Evolutionary conservation across 768 basidiomycete species (phyloP), one percentile per base, ranked within the genome.

Genomic region (Tricholoma furcatifolium): DNA sequence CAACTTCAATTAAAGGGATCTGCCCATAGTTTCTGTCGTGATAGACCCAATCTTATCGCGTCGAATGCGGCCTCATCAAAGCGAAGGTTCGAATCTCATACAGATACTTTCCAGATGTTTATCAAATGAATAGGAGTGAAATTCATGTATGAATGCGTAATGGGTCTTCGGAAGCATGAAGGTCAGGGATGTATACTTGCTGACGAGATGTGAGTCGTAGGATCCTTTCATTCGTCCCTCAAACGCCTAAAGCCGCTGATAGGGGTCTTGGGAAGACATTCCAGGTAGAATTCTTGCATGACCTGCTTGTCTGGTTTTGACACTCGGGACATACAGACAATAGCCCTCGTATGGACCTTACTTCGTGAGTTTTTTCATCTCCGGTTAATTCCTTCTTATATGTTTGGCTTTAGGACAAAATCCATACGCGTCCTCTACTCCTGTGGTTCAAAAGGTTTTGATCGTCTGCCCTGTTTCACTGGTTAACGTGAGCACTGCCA

Each of bases 221-320:
- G 49, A 6, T 42, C n/a, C 15, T 43, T 31, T 23, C 47, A 30
- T 36, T 39, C 24, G 17, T 36, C 2, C 11, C 10, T 21, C 1
- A 14, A 20, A 48, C 24, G 53, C 65, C 43, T 41, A 54, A 53
- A 34, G 50, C 44, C 31, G 54, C 11, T 1, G 27, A 32, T 17
- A 75, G 95, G 95, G 96, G 96, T 45, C 81, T 99, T 45, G 97
- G 97, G n/a, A 99, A 99, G 74, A 97, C 94, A 1, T 70, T 93
- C 7, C 91, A 92, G 75, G 88, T 81, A 48, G 20, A 4, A 54
- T 18, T n/a, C 15, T 8, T 20, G 44, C 4, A 9, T 47, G 6
- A 20, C 32, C 36, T 31, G 38, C 36, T 30, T 32, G 10, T n/a
- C 38, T n/a, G 27, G 34, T 17, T 3, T 24, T 32, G 21, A 38